A percentile compares a stretch with the other conserved stretches of the same genome.
phyloP scores from a whole-genome alignment of 495 filamentous ascomycete species.

The Aspergillus ellipticus region DNA sequence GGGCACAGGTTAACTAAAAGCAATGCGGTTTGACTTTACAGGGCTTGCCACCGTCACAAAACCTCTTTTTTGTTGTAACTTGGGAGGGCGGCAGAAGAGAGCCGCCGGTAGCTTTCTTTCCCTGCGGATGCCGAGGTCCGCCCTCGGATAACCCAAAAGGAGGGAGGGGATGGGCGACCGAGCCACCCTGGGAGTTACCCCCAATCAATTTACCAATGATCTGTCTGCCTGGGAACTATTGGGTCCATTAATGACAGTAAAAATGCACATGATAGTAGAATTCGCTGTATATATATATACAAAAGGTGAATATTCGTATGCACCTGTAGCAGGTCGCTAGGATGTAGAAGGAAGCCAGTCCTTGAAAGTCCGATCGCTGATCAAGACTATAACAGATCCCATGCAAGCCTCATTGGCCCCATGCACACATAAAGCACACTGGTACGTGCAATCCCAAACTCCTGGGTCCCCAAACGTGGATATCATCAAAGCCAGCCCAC shows the following conservation, averaged over 20 bases:
- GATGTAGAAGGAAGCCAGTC: slow-evolving; percentile 15
- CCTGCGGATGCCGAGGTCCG: slow-evolving; percentile 25
- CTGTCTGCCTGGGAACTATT: neutral
- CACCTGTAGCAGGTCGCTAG: slow-evolving; percentile 3
- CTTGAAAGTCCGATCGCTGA: neutral
- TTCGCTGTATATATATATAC: neutral
- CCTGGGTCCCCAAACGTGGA: slow-evolving; percentile 1
- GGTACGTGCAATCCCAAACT: slow-evolving; percentile 1
- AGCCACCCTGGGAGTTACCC: neutral
- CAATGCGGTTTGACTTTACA: neutral
- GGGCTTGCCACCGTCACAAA: slow-evolving; percentile 1
- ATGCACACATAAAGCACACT: neutral
- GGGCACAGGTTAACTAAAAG: neutral
- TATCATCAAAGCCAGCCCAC: slow-evolving; percentile 4
- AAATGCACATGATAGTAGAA: neutral
- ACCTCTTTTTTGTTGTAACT: neutral
- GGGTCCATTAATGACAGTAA: neutral
- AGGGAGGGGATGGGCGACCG: neutral
- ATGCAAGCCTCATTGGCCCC: neutral
- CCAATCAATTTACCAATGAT: neutral
- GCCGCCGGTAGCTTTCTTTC: slow-evolving; percentile 9
- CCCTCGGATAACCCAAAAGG: neutral
- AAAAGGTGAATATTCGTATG: neutral
- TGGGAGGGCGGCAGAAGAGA: neutral
- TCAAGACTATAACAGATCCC: neutral